Evolutionary conservation across 1,284 basidiomycete genomes (phyloP), one percentile per base, ranked within the genome.

Genomic region (Melanopsichium pennsylvanicum): DNA sequence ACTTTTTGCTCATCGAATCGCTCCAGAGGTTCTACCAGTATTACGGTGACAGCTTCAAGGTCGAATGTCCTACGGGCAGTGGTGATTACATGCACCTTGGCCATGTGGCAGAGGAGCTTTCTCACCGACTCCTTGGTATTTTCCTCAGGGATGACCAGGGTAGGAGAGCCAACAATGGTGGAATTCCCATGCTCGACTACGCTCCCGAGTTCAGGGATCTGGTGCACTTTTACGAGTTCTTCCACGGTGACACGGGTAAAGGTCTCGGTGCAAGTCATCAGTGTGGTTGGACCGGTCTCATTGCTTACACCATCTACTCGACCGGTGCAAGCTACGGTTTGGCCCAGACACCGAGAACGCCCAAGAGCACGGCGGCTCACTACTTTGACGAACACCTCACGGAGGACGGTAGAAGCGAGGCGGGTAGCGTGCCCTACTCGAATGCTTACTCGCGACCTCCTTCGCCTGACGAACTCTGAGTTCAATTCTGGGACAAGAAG

Each of bases 201-300:
- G 95, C 97, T 81, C 92, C 93, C n/a, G 86, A 97, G 84, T 97
- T 97, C 87, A 86, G 92, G 39, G 93, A 97, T 81, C 95, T 97
- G 79, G 88, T 96, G 36, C 91, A 89, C 86, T 97, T 97, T 85
- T 90, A 93, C 81, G 94, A 95, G 89, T 97, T 91, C 85, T 97
- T 97, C 88, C 90, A 97, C 81, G 94, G 89, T 22, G 92, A 97
- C 76, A 88, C 86, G 60, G 95, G 94, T 10, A 87, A 89, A 56
- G 95, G 95, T 19, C 58, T 75, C 18, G 95, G 95, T 33, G 95
- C 95, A 1, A 94, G 92, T 5, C 95, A 98, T 83, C 95, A 98
- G 83, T 97, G 93, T 62, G 94, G 94, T 75, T 97, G 95, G 92
- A 89, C 76, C 72, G 86, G 79, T 18, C 19, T 70, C 15, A 57